Evolutionary conservation across 2,329 filamentous ascomycete species (phyloP).

Genomic region (Emmonsia crescens): DNA sequence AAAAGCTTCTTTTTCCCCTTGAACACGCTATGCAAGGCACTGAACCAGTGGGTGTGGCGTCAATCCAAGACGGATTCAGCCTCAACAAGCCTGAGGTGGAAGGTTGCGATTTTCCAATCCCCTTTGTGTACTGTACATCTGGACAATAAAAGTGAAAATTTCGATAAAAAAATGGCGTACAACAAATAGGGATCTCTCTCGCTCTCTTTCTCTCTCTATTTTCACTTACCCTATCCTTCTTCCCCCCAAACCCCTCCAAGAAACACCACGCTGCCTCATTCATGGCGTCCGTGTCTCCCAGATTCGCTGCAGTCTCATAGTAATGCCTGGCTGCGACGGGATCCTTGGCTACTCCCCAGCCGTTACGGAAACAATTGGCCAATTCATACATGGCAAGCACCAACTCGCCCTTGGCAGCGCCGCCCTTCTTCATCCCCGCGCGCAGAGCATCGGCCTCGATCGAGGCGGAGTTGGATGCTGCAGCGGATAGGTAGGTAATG

Average conservation of each 20-base stretch:
- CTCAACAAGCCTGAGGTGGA: background rate
- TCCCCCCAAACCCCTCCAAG: constrained; percentile 89
- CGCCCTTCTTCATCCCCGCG: constrained; percentile 84
- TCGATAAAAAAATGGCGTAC: background rate
- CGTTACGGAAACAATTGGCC: constrained; percentile 65
- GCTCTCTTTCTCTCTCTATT: background rate
- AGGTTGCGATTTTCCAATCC: too few species aligned
- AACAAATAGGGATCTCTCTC: background rate
- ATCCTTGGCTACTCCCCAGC: constrained; percentile 85
- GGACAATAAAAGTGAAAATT: too few species aligned
- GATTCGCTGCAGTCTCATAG: constrained; percentile 93
- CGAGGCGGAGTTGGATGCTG: constrained; percentile 78
- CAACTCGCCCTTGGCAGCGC: constrained; percentile 88
- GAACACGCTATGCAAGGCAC: constrained; percentile 6
- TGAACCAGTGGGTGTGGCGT: background rate
- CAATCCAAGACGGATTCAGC: background rate
- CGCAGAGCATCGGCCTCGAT: constrained; percentile 77
- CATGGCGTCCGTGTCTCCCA: constrained; percentile 96
- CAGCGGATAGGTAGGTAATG: constrained; percentile 73
- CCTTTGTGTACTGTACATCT: too few species aligned
- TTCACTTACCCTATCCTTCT: constrained; percentile 87
- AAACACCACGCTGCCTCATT: constrained; percentile 96
- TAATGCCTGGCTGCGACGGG: constrained; percentile 78
- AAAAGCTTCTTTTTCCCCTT: background rate
- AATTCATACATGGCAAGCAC: constrained; percentile 95